These are phyloP conservation scores for Flaveria sonorensis DNA, from an alignment of 129 eudicot species.

Conservation along the genomic window DNA sequence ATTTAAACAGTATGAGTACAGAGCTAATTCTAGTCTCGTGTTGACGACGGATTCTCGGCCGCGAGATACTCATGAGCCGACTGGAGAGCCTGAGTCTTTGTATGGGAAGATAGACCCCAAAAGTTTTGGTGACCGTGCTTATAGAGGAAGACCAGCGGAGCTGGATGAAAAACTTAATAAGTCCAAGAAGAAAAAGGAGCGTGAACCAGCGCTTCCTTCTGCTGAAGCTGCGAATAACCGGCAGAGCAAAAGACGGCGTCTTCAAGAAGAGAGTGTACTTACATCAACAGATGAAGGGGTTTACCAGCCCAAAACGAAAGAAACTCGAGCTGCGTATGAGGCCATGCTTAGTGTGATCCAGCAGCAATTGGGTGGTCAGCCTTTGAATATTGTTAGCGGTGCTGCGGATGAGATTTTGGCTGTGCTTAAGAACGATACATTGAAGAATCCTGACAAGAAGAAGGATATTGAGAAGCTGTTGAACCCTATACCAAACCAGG, in stretches of 20 bases:
- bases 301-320: slow-evolving; percentile 86
- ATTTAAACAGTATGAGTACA: slow-evolving; percentile 80
- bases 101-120: slow-evolving; percentile 79
- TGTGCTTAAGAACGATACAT: slow-evolving; percentile 68
- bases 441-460: slow-evolving; percentile 82
- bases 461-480: slow-evolving; percentile 91
- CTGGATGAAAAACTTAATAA: slow-evolving; percentile 66
- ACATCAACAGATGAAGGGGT: slow-evolving; percentile 76
- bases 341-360: slow-evolving; percentile 84
- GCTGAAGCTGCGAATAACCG: slow-evolving; percentile 37
- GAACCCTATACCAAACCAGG: slow-evolving; percentile 58
- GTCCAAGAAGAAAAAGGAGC: slow-evolving; percentile 73
- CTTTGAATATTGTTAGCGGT: slow-evolving; percentile 74
- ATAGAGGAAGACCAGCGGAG: slow-evolving; percentile 64
- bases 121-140: slow-evolving; percentile 78
- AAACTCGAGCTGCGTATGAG: slow-evolving; percentile 90
- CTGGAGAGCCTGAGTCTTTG: slow-evolving; percentile 89
- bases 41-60: slow-evolving; percentile 92
- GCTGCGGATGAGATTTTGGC: slow-evolving; percentile 94
- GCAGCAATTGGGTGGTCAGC: slow-evolving; percentile 86
- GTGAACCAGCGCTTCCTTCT: slow-evolving; percentile 40
- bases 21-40: slow-evolving; percentile 85
- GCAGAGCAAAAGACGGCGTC: slow-evolving; percentile 65
- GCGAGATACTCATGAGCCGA: slow-evolving; percentile 93
- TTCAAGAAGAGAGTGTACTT: slow-evolving; percentile 85